Evolutionary conservation across 179 eudicot genomes (phyloP), one percentile per base, ranked within the genome.

Genomic region (Beta macrorhiza): DNA sequence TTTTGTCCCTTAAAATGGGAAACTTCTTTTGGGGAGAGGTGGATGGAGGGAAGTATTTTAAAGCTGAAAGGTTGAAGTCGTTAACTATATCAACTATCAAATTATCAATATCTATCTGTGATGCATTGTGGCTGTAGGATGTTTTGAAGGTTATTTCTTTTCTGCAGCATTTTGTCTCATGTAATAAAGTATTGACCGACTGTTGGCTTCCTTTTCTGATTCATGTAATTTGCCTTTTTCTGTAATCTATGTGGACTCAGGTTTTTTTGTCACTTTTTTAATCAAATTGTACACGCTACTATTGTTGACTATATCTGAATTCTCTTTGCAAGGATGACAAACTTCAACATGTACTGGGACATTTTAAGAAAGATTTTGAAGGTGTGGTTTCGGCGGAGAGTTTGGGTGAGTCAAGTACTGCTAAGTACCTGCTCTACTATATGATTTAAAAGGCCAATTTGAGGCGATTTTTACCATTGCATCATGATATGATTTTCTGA

Each of bases 291-390:
- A 62, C 15, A 15, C 65, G 15, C 12, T 51, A 76, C 76, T 62
- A 67, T 53, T 77, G 44, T 73, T 76, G 76, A 71, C 81, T 22
- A 57, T 76, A 61, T 79, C 74, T 69, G 74, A 74, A 67, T 76
- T 55, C 56, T 77, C 57, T 76, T 82, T 79, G 87, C 82, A 85
- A 96, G 99, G 99, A 91, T 83, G 97, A 91, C 84, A 96, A 96
- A 89, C 88, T 96, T 83, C 93, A 94, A 79, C 84, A 90, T 89
- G 90, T 94, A 64, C 84, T 96, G 89, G 99, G 99, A 47, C 99
- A 96, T 86, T 91, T 94, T 78, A 92, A 90, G 87, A 96, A 94
- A 81, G 99, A 96, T 81, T 96, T 96, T 89, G 99, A 96, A 91
- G 99, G 98, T 67, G 93, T 90, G 75, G 94, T 92, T 79, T 94